Evolutionary conservation across 2,329 filamentous ascomycete genomes (phyloP).

Genomic region (Tolypocladium tropicale): DNA sequence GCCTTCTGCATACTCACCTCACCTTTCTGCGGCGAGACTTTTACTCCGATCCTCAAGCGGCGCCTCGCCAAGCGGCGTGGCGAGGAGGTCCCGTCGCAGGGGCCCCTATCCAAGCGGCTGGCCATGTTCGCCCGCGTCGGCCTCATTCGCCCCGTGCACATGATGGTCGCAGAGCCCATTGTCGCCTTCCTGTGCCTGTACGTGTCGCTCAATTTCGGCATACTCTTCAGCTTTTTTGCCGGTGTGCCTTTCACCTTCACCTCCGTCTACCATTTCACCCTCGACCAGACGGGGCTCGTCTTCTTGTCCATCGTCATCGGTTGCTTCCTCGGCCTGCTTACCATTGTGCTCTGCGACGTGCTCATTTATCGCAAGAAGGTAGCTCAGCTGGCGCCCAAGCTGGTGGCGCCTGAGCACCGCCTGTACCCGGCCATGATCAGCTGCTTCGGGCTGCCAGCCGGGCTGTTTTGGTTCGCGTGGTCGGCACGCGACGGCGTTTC

Average conservation of each 20-base stretch:
- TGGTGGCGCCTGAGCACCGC: slow-evolving; percentile 43
- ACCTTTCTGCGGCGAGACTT: slow-evolving; percentile 42
- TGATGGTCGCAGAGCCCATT: slow-evolving; percentile 54
- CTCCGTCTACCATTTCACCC: slow-evolving; percentile 30
- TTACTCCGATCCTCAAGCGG: slow-evolving; percentile 38
- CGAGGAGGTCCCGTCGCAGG: slow-evolving; percentile 11
- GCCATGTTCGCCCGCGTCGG: slow-evolving; percentile 28
- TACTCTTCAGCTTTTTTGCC: slow-evolving; percentile 42
- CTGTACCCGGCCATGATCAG: slow-evolving; percentile 50
- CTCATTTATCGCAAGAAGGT: slow-evolving; percentile 30
- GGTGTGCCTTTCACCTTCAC: slow-evolving; percentile 38
- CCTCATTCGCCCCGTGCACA: slow-evolving; percentile 40
- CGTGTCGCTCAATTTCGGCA: slow-evolving; percentile 38
- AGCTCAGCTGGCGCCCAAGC: slow-evolving; percentile 18
- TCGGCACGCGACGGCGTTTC: slow-evolving; percentile 31
- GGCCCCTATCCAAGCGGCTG: slow-evolving; percentile 14
- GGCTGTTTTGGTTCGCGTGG: slow-evolving; percentile 54
- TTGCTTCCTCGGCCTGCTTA: slow-evolving; percentile 30
- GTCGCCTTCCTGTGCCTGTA: slow-evolving; percentile 45
- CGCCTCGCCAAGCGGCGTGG: slow-evolving; percentile 26
- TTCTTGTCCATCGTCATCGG: slow-evolving; percentile 36
- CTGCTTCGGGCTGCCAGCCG: slow-evolving; percentile 39
- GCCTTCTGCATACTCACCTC: slow-evolving; percentile 23
- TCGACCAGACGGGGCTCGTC: slow-evolving; percentile 31
- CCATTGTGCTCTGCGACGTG: slow-evolving; percentile 28